phyloP scores from a whole-genome alignment of 2,329 filamentous ascomycete genomes.

The Venturia effusa region DNA sequence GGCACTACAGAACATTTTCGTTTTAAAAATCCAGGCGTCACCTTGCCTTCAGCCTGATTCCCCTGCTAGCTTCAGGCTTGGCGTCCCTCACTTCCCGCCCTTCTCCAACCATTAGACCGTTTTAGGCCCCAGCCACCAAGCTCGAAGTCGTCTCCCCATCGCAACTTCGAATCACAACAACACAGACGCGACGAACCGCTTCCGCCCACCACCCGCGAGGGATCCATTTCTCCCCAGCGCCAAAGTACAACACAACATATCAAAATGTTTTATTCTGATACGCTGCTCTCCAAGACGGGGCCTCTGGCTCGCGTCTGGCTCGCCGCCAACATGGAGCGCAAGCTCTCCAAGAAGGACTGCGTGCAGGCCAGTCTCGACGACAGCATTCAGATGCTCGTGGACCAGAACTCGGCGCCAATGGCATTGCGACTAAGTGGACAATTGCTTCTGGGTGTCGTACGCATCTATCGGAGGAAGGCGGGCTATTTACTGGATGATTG shows the following conservation, averaged over 20 bases:
- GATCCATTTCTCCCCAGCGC: neutral
- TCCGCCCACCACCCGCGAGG: neutral
- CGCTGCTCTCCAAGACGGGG: conserved; percentile 90
- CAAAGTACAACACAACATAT: neutral
- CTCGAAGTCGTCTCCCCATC: neutral
- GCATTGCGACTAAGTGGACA: conserved; percentile 89
- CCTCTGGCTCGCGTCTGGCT: conserved; percentile 96
- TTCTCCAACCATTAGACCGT: neutral
- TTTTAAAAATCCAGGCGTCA: neutral
- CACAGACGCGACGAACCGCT: neutral
- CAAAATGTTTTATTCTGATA: conserved; percentile 93
- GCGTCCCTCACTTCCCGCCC: too few species aligned
- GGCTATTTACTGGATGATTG: conserved; percentile 94
- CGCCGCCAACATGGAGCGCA: conserved; percentile 95
- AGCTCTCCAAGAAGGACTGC: conserved; percentile 93
- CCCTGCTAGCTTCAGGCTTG: too few species aligned
- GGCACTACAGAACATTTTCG: neutral
- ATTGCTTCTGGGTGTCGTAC: conserved; percentile 85
- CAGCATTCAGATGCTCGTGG: conserved; percentile 91
- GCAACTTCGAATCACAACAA: neutral
- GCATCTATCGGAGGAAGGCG: conserved; percentile 96
- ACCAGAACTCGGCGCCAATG: conserved; percentile 85
- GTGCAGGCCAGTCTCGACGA: conserved; percentile 88
- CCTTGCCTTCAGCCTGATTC: neutral
- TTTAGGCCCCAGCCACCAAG: neutral